Evolutionary conservation across 768 basidiomycete species (phyloP), one percentile per base, ranked within the genome.

Genomic region (Tricholoma sp.): DNA sequence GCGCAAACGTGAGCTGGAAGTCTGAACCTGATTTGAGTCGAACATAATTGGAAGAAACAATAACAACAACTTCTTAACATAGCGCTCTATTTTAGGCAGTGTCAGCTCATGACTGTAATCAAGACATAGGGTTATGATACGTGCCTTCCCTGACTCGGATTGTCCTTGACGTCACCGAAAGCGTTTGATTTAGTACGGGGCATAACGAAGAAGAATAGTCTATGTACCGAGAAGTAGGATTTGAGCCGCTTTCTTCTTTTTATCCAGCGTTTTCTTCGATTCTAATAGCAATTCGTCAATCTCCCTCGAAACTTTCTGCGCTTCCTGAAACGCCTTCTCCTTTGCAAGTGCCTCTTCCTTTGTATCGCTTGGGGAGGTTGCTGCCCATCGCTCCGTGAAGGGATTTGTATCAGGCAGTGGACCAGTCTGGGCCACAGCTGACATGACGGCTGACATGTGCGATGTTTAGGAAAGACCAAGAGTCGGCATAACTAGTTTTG

Each of bases 1-100:
- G 86, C 8, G 83, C 79, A 61, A 87, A 86, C 0, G 81, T 77
- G 7, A 89, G 65, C 64, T 87, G 85, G 59, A 89, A 88, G 63
- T 89, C 86, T 89, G 32, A 17, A 9, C 33, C 32, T 41, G 12
- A 20, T 36, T 28, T 39, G 33, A 7, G 50, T 48, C 36, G 54
- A 18, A 59, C 20, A 53, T 32, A 24, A 31, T 18, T 36, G 52
- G 45, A 24, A 47, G 9, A 12, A 6, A 29, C 17, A 31, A 56
- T 8, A 28, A 13, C 29, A 6, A 15, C 17, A 50, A 80, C 79
- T 80, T 63, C 78, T 80, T 45, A 80, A 57, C 6, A 79, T 72
- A 4, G 80, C 76, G 59, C 79, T 80, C 81, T 83, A 41, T 9
- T 29, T 29, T 2, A 32, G 31, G 1, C 6, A 6, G 9, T n/a